Evolutionary conservation across 2,329 filamentous ascomycete species (phyloP).

Genomic region (Mycogone perniciosa): DNA sequence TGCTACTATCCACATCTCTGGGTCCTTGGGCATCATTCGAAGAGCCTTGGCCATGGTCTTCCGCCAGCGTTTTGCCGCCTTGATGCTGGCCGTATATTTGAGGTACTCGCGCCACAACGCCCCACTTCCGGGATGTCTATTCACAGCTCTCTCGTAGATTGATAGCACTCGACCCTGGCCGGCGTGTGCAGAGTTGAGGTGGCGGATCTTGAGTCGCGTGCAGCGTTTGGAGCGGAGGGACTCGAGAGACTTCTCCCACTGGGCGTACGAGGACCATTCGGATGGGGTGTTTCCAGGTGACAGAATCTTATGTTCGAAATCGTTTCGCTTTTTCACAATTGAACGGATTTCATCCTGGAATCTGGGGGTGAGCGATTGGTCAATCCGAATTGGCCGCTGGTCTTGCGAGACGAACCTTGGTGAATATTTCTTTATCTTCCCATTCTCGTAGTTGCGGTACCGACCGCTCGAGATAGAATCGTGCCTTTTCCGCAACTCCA

Average conservation of each 20-base stretch:
- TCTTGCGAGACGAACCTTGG: slow-evolving; percentile 47
- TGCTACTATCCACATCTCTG: slow-evolving; percentile 81
- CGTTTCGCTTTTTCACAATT: slow-evolving; percentile 83
- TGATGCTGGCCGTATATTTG: slow-evolving; percentile 66
- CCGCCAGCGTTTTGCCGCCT: slow-evolving; percentile 60
- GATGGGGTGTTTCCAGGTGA: slow-evolving; percentile 67
- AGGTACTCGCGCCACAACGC: slow-evolving; percentile 88
- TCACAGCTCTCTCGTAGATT: slow-evolving; percentile 80
- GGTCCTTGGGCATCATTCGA: slow-evolving; percentile 77
- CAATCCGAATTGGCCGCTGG: neutral
- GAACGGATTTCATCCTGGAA: slow-evolving; percentile 77
- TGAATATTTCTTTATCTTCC: slow-evolving; percentile 87
- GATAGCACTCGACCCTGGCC: slow-evolving; percentile 81
- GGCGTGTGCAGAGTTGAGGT: slow-evolving; percentile 56
- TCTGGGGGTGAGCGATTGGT: neutral
- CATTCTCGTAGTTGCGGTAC: slow-evolving; percentile 90
- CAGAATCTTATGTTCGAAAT: slow-evolving; percentile 88
- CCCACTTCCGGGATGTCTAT: slow-evolving; percentile 75
- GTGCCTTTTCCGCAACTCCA: slow-evolving; percentile 83
- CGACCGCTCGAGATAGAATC: slow-evolving; percentile 87
- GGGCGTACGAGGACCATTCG: slow-evolving; percentile 80
- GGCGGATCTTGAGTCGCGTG: slow-evolving; percentile 69
- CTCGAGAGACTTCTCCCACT: slow-evolving; percentile 65
- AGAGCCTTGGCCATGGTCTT: slow-evolving; percentile 62
- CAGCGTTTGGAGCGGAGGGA: slow-evolving; percentile 75